Percentiles rank a stretch among this genome's conserved stretches.
phyloP scores from a whole-genome alignment of 2,329 filamentous ascomycete genomes.

The Pestalotiopsis sp. region DNA sequence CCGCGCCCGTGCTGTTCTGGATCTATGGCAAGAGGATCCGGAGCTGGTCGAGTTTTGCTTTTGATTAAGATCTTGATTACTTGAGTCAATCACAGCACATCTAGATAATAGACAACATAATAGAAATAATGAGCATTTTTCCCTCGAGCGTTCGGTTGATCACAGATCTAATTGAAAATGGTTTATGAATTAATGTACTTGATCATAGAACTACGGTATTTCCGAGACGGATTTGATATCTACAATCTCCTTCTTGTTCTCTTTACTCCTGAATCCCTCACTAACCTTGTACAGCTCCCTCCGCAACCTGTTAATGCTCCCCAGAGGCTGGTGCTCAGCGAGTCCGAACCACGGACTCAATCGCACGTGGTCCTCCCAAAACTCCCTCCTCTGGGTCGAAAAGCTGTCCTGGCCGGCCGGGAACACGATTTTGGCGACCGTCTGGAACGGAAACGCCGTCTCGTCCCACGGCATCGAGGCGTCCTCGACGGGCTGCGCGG shows the following conservation, averaged over 20 bases:
- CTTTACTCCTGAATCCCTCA: background rate
- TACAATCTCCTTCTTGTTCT: background rate
- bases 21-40: slow-evolving; percentile 15
- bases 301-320: background rate
- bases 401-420: background rate
- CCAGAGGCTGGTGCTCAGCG: background rate
- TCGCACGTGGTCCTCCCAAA: background rate
- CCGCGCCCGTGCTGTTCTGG: slow-evolving; percentile 16
- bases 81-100: background rate
- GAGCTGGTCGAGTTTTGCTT: slow-evolving; percentile 16
- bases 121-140: background rate
- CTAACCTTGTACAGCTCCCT: background rate
- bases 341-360: background rate
- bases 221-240: background rate
- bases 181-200: too few relatives aligned
- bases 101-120: background rate
- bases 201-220: background rate
- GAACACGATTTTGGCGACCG: background rate
- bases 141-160: background rate
- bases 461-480: background rate
- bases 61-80: background rate
- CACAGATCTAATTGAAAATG: too few relatives aligned
- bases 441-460: background rate
- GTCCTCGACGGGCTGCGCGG: background rate
- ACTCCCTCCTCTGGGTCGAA: background rate